Conservation (phyloP, 2,329 filamentous ascomycete genomes). For the Cordyceps militaris region DNA sequence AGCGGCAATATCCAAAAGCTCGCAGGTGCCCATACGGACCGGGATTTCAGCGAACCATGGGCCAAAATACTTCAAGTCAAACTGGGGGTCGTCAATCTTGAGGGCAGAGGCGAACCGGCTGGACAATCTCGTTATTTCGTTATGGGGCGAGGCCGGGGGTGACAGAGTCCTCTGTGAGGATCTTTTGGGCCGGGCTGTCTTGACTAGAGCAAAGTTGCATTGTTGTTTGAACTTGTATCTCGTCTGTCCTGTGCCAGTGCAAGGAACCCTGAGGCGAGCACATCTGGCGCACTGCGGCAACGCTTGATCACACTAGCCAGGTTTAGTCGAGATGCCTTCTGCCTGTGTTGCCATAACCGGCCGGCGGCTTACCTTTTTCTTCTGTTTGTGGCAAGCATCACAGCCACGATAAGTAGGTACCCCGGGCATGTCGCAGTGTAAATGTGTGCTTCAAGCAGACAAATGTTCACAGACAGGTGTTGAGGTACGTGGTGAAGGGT, state of each 20-base stretch:
- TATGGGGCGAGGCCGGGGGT: slow-evolving; percentile 22
- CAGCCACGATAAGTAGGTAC: slow-evolving; percentile 45
- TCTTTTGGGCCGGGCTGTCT: not conserved
- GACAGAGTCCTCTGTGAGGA: not conserved
- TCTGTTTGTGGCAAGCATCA: slow-evolving; percentile 43
- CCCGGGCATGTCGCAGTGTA: slow-evolving; percentile 35
- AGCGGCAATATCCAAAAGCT: slow-evolving; percentile 36
- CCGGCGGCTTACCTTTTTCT: slow-evolving; percentile 40
- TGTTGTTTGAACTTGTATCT: slow-evolving; percentile 43
- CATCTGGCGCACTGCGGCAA: slow-evolving; percentile 40
- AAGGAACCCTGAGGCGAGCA: slow-evolving; percentile 35
- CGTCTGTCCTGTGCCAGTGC: slow-evolving; percentile 38
- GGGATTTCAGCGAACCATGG: slow-evolving; percentile 39
- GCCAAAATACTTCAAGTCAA: slow-evolving; percentile 41
- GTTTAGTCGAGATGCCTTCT: not conserved
- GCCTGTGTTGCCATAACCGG: not conserved
- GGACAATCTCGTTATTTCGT: slow-evolving; percentile 21
- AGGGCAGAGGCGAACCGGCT: slow-evolving; percentile 26
- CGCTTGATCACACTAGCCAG: slow-evolving; percentile 37
- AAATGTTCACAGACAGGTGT: too few relatives aligned
- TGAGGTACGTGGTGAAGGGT: not conserved
- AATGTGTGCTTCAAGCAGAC: not conserved
- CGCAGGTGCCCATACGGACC: slow-evolving; percentile 35
- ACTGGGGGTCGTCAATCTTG: slow-evolving; percentile 35
- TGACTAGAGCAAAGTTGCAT: slow-evolving; percentile 3